These are phyloP conservation scores for Tricholoma sp. DNA, from an alignment of 768 basidiomycete species.

Conservation along the genomic window DNA sequence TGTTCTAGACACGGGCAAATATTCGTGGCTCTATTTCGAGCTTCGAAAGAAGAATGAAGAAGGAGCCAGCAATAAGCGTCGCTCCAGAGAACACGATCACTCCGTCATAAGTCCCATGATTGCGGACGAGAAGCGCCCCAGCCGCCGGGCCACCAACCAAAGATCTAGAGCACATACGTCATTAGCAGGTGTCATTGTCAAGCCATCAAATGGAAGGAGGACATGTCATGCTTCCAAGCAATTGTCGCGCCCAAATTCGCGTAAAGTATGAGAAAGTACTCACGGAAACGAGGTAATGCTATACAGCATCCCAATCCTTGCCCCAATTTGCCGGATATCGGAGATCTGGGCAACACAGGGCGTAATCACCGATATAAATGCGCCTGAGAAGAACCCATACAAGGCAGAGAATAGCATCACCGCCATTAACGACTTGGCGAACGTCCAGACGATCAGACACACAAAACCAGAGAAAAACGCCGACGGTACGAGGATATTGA, in stretches of 20 bases:
- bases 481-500: slow-evolving; percentile 60
- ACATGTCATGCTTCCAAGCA: background rate
- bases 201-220: background rate
- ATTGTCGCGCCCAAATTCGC: background rate
- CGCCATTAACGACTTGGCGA: slow-evolving; percentile 32
- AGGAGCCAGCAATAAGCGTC: slow-evolving; percentile 53
- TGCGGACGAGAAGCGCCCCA: slow-evolving; percentile 46
- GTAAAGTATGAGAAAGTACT: slow-evolving; percentile 28
- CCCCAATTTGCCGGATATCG: slow-evolving; percentile 51
- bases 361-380: slow-evolving; percentile 62
- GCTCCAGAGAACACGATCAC: slow-evolving; percentile 59
- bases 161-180: slow-evolving; percentile 34
- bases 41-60: slow-evolving; percentile 48
- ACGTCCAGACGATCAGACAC: slow-evolving; percentile 54
- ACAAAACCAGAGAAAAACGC: slow-evolving; percentile 60
- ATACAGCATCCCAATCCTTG: slow-evolving; percentile 60
- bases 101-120: slow-evolving; percentile 41
- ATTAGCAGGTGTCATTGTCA: background rate
- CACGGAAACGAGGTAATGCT: slow-evolving; percentile 65
- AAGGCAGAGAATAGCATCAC: slow-evolving; percentile 47
- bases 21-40: slow-evolving; percentile 38
- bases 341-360: slow-evolving; percentile 68
- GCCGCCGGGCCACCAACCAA: slow-evolving; percentile 61
- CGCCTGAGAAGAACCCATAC: slow-evolving; percentile 65
- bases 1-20: slow-evolving; percentile 43